phyloP scores from a whole-genome alignment of 768 basidiomycete species.

The Lenzites betulinus region DNA sequence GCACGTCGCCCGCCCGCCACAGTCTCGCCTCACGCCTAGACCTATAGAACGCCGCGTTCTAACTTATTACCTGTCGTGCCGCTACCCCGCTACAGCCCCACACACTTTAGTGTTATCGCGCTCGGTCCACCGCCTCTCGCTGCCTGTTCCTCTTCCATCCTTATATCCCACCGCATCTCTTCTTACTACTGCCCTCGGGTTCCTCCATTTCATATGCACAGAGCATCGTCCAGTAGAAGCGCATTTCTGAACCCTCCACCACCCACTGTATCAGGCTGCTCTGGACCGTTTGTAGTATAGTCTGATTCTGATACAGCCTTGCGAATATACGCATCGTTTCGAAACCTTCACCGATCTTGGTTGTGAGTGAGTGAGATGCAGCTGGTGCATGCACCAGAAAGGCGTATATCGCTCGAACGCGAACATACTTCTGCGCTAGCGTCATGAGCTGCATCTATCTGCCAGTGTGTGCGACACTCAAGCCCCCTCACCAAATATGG shows the following conservation, averaged over 20 bases:
- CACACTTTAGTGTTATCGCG: neutral
- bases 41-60: conserved; percentile 4
- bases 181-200: too few species aligned
- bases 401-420: too few species aligned
- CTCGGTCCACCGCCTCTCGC: neutral
- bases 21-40: neutral
- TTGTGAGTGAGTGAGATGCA: too few species aligned
- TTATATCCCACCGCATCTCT: neutral
- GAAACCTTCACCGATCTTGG: too few species aligned
- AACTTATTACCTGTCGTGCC: conserved; percentile 10
- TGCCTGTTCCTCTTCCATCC: neutral
- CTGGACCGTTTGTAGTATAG: conserved; percentile 15
- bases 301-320: conserved; percentile 10
- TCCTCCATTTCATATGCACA: neutral
- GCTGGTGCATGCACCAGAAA: too few species aligned
- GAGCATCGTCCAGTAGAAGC: neutral
- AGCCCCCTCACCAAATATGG: too few species aligned
- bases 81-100: neutral
- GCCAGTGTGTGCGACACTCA: too few species aligned
- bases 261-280: conserved; percentile 7
- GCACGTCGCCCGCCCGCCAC: neutral
- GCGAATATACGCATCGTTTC: conserved; percentile 3
- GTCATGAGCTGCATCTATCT: too few species aligned
- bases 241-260: neutral
- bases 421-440: too few species aligned